Conservation (phyloP, 2,329 filamentous ascomycete species). For the Periconia macrospinosa region DNA sequence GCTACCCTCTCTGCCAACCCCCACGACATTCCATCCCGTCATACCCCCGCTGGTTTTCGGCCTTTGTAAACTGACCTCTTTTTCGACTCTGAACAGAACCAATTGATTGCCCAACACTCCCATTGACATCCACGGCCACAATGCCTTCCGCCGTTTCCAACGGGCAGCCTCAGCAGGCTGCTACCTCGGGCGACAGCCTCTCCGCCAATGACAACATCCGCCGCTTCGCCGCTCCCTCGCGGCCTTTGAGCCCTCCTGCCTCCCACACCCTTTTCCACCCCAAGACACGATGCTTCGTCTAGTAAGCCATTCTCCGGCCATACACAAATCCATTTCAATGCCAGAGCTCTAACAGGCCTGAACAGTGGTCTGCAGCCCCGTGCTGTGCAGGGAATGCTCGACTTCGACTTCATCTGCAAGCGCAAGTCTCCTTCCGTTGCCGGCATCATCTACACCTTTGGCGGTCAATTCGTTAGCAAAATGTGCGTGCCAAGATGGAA, state of each 20-base stretch:
- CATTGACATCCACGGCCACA: slow-evolving; percentile 24
- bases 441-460: slow-evolving; percentile 99
- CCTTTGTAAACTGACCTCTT: slow-evolving; percentile 4
- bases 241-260: slow-evolving; percentile 85
- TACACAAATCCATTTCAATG: background rate
- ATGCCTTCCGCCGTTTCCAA: slow-evolving; percentile 49
- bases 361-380: slow-evolving; percentile 87
- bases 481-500: slow-evolving; percentile 62
- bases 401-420: slow-evolving; percentile 99
- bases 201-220: slow-evolving; percentile 99
- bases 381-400: slow-evolving; percentile 68
- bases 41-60: slow-evolving; percentile 6
- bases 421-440: slow-evolving; percentile 93
- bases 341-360: slow-evolving; percentile 21
- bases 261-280: slow-evolving; percentile 94
- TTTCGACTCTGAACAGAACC: background rate
- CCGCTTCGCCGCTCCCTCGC: slow-evolving; percentile 90
- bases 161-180: slow-evolving; percentile 35
- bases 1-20: slow-evolving; percentile 16
- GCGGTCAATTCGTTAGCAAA: slow-evolving; percentile 99
- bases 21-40: slow-evolving; percentile 28
- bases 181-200: slow-evolving; percentile 40
- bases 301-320: slow-evolving; percentile 57
- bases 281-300: slow-evolving; percentile 99
- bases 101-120: slow-evolving; percentile 20